Evolutionary conservation across 1,284 basidiomycete genomes (phyloP).

Genomic region (Irpex lacteus): DNA sequence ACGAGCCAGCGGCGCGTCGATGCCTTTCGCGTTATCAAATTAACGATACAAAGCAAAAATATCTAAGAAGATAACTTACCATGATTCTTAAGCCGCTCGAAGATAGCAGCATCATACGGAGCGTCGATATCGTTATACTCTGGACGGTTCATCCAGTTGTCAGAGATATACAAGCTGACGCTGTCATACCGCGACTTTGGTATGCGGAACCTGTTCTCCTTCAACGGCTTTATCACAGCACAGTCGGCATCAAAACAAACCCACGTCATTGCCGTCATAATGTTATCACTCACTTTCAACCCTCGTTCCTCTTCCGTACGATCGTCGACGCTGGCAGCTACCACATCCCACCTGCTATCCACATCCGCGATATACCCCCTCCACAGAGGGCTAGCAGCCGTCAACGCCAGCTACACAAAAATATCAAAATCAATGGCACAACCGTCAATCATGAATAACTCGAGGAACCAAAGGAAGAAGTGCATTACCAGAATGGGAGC

Average conservation of each 20-base stretch:
- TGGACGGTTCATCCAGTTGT: slow-evolving; percentile 82
- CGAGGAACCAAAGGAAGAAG: slow-evolving; percentile 1
- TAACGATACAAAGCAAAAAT: neutral
- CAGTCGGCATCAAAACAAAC: neutral
- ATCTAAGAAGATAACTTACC: slow-evolving; percentile 46
- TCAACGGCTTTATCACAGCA: slow-evolving; percentile 58
- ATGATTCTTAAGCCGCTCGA: slow-evolving; percentile 65
- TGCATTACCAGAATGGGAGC: slow-evolving; percentile 85
- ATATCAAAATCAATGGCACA: neutral
- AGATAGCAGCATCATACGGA: slow-evolving; percentile 78
- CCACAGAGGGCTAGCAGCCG: slow-evolving; percentile 93
- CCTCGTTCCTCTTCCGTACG: slow-evolving; percentile 94
- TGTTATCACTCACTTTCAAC: slow-evolving; percentile 51
- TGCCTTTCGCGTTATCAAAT: slow-evolving; percentile 46
- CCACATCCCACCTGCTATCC: slow-evolving; percentile 98
- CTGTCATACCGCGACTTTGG: slow-evolving; percentile 98
- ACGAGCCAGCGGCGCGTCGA: slow-evolving; percentile 86
- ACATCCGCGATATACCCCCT: slow-evolving; percentile 95
- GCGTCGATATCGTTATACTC: slow-evolving; percentile 91
- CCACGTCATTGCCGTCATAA: neutral
- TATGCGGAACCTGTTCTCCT: slow-evolving; percentile 73
- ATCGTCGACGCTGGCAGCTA: slow-evolving; percentile 96
- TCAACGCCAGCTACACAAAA: slow-evolving; percentile 76
- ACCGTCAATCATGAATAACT: slow-evolving; percentile 3
- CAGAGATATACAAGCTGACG: slow-evolving; percentile 92